Base-by-base conservation (phyloP, 2,329 filamentous ascomycete genomes). In the Phoma sp. region DNA sequence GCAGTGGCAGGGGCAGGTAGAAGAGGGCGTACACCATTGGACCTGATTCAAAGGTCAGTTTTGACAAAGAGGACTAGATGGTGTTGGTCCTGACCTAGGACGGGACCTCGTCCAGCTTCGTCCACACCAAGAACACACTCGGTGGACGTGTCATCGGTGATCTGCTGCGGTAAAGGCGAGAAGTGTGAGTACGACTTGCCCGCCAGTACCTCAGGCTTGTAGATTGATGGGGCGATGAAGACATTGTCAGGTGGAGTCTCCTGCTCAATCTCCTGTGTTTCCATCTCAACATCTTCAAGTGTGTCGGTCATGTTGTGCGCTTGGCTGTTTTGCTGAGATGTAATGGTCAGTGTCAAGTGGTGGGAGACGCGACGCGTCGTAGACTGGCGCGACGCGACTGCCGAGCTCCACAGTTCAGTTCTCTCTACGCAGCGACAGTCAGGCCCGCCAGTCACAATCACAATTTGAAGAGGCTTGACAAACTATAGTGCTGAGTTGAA, bases 51-150 rank as follows among this genome's bases (percentile, higher is more conserved):
- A 61, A 56, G 38, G 68, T 67, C 5, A 65, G 61, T 45, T 43
- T 51, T 22, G 29, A 19, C 22, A 35, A 35, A 21, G 44, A 31
- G 57, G 48, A 31, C 37, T 50, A 2, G n/a, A 4, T 2, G 19
- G 3, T 40, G 13, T n/a, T 7, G 31, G 6, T 17, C 31, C 51
- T 81, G 88, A 64, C 91, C 94, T 12, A 98, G 84, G n/a, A 97
- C 94, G 22, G 94, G 94, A 1, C 94, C 94, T 69, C 94, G 87
- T 40, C 94, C 94, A 64, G 94, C 94, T 81, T 98, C 94, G 75
- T 98, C 94, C 45, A 98, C 89, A 59, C 94, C 94, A 21, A 98
- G 83, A 19, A 90, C 88, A 76, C 91, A 95, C 70, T 87, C 83
- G 52, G 81, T 83, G 17, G 70, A 69, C 73, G 78, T 76, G 61